Conservation (phyloP, 108 stramenopile species). For the Hondaea fermentalgiana region DNA sequence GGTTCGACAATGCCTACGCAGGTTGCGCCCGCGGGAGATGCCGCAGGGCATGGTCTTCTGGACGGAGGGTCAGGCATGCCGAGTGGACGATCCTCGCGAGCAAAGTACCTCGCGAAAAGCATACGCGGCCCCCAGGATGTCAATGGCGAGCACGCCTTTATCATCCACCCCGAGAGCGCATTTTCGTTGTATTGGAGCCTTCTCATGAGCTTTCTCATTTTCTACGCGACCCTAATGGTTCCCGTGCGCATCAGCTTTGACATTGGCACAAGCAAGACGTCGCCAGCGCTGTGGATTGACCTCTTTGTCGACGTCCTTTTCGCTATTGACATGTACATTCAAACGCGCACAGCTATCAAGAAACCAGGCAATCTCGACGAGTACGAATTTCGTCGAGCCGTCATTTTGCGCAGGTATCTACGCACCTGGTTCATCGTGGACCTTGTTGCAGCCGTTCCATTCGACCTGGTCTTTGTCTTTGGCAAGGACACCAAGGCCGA, state of each 20-base stretch:
- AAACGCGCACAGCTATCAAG: background rate
- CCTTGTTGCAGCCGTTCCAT: background rate
- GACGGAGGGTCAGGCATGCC: too few relatives aligned
- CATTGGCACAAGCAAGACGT: background rate
- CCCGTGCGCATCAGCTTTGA: background rate
- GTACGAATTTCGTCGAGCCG: background rate
- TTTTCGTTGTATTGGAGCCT: background rate
- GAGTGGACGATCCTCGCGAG: background rate
- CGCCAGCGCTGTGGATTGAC: background rate
- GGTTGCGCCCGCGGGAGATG: too few relatives aligned
- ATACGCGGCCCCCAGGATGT: background rate
- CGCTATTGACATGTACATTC: background rate
- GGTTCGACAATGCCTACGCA: too few relatives aligned
- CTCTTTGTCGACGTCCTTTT: background rate
- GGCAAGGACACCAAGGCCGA: background rate
- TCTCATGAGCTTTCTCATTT: background rate
- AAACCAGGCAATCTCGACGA: background rate
- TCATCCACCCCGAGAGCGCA: background rate
- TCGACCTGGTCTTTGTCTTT: background rate
- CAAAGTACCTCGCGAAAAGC: background rate
- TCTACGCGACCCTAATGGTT: background rate
- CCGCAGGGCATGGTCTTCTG: too few relatives aligned
- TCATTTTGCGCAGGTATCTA: background rate
- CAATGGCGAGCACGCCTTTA: background rate
- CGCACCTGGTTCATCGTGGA: slow-evolving; percentile 6